Evolutionary conservation across 352 stramenopile species (phyloP).

Genomic region (Pythium dissimile): DNA sequence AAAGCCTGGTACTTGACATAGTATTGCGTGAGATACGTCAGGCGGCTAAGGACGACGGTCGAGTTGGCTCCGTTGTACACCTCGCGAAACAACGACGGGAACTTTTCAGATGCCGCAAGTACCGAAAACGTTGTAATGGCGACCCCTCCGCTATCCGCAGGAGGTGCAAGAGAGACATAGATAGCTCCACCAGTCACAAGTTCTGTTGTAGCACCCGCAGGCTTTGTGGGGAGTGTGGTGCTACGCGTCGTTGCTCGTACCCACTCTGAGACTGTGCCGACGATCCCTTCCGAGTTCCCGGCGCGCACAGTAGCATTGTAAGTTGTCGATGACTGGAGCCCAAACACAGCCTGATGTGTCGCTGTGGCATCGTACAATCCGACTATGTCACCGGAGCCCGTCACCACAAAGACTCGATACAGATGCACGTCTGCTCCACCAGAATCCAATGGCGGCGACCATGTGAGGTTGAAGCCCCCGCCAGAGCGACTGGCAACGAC

Average conservation of each 20-base stretch:
- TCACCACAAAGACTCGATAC: slow-evolving; percentile 26
- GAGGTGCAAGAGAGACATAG: slow-evolving; percentile 29
- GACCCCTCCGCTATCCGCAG: slow-evolving; percentile 38
- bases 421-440: slow-evolving; percentile 32
- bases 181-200: slow-evolving; percentile 39
- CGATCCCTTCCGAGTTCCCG: slow-evolving; percentile 30
- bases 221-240: slow-evolving; percentile 36
- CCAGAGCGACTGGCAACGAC: slow-evolving; percentile 31
- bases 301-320: slow-evolving; percentile 36
- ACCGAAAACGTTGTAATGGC: slow-evolving; percentile 27
- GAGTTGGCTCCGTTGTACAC: slow-evolving; percentile 30
- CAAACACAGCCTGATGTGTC: slow-evolving; percentile 17
- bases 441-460: slow-evolving; percentile 36
- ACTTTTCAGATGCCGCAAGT: slow-evolving; percentile 29
- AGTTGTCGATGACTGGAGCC: slow-evolving; percentile 23
- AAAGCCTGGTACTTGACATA: slow-evolving; percentile 39
- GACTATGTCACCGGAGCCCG: neutral
- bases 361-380: slow-evolving; percentile 8
- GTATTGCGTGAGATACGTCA: slow-evolving; percentile 45
- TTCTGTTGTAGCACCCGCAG: slow-evolving; percentile 17
- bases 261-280: slow-evolving; percentile 16
- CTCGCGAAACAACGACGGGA: slow-evolving; percentile 37
- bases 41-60: slow-evolving; percentile 23
- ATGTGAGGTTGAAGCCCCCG: slow-evolving; percentile 40
- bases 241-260: slow-evolving; percentile 29